phyloP scores from a whole-genome alignment of 1,284 basidiomycete species.

The Apiotrichum domesticum region DNA sequence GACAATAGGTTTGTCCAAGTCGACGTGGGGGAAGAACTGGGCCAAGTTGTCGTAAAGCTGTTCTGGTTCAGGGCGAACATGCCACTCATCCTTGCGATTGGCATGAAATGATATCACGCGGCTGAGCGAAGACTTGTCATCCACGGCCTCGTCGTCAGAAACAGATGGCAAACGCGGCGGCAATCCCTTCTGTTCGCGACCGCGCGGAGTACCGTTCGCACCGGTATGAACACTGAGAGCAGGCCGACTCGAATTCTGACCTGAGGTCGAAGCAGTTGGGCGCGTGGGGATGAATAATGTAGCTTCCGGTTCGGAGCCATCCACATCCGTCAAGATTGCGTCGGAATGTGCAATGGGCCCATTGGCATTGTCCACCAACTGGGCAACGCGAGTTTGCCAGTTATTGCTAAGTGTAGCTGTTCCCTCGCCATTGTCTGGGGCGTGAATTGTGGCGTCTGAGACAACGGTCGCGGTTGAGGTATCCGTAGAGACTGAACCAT shows the following conservation, averaged over 20 bases:
- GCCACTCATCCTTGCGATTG: conserved; percentile 5
- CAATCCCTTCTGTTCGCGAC: neutral
- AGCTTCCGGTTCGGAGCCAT: conserved; percentile 30
- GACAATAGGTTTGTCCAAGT: conserved; percentile 91
- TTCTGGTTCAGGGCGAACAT: conserved; percentile 77
- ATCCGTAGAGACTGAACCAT: neutral
- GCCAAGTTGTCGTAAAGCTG: conserved; percentile 90
- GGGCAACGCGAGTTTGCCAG: conserved; percentile 24
- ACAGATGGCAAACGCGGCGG: neutral
- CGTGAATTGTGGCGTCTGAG: conserved; percentile 31
- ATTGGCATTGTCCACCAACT: conserved; percentile 18
- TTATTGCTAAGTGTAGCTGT: conserved; percentile 33
- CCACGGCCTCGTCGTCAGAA: no score
- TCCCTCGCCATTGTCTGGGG: neutral
- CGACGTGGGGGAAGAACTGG: conserved; percentile 92
- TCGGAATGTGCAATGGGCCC: neutral
- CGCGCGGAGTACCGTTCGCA: neutral
- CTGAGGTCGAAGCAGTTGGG: no score
- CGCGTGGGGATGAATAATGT: conserved; percentile 26
- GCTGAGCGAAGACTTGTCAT: neutral
- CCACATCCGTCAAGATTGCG: neutral
- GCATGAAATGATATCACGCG: neutral
- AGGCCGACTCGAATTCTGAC: no score
- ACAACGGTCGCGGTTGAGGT: neutral
- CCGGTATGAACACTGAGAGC: conserved; percentile 8